Evolutionary conservation across 1,139 yeast species (phyloP).

Genomic region (Wickerhamiella infanticola): DNA sequence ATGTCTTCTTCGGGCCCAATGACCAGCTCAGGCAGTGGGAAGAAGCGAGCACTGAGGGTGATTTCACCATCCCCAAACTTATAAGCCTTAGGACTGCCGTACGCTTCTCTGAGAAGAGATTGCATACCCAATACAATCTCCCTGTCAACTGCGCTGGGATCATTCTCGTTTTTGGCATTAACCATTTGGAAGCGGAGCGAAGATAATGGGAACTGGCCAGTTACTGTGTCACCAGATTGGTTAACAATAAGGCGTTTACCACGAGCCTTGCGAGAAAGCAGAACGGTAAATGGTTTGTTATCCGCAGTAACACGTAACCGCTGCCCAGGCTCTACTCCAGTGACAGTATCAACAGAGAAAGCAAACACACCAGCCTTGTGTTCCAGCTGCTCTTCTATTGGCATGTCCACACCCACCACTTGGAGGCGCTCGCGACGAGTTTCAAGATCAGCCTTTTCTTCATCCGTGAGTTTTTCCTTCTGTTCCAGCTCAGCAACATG

Average conservation of each 20-base stretch:
- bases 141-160: conserved; percentile 26
- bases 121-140: conserved; percentile 53
- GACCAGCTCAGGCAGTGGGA: conserved; percentile 43
- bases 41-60: conserved; percentile 54
- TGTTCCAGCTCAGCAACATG: conserved; percentile 23
- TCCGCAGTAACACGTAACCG: conserved; percentile 44
- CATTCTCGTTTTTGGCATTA: conserved; percentile 7
- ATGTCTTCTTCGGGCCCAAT: conserved; percentile 65
- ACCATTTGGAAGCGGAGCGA: conserved; percentile 14
- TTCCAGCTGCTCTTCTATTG: conserved; percentile 39
- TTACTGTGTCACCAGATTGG: conserved; percentile 15
- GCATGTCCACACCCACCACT: conserved; percentile 34
- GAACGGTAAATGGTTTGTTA: conserved; percentile 38
- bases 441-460: conserved; percentile 14
- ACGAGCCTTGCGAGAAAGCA: conserved; percentile 8
- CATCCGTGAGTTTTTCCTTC: conserved; percentile 14
- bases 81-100: conserved; percentile 31
- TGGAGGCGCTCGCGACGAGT: conserved; percentile 18
- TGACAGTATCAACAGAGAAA: conserved; percentile 44
- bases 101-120: conserved; percentile 52
- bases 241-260: conserved; percentile 11
- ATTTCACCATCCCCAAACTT: conserved; percentile 32
- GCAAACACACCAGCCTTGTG: conserved; percentile 67
- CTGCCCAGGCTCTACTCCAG: conserved; percentile 28
- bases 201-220: conserved; percentile 15